phyloP scores from a whole-genome alignment of 148 eudicot species.

The Vaccinium myrtillus region DNA sequence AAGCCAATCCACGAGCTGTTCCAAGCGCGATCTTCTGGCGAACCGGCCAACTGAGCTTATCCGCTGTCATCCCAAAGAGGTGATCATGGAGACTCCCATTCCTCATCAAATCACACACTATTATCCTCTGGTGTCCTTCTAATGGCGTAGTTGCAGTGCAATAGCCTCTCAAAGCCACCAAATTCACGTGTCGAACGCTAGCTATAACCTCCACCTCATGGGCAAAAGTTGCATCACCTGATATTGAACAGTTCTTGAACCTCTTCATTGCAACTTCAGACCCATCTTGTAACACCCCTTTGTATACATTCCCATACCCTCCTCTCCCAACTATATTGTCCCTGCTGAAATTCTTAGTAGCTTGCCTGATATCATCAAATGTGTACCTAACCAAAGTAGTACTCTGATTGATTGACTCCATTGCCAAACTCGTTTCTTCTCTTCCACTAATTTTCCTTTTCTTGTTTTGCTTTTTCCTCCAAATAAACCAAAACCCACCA shows the following conservation, averaged over 20 bases:
- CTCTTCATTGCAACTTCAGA: conserved; percentile 83
- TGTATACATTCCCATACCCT: conserved; percentile 95
- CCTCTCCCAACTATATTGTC: conserved; percentile 74
- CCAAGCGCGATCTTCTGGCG: conserved; percentile 75
- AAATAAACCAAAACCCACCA: conserved; percentile 30
- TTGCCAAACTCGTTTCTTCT: conserved; percentile 31
- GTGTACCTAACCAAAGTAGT: conserved; percentile 61
- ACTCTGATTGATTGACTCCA: conserved; percentile 59
- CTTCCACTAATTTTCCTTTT: conserved; percentile 24
- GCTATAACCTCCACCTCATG: conserved; percentile 96
- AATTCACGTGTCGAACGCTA: conserved; percentile 85
- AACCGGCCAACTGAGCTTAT: conserved; percentile 64
- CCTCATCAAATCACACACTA: conserved; percentile 80
- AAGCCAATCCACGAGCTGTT: conserved; percentile 77
- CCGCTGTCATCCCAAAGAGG: conserved; percentile 33
- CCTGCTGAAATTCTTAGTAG: conserved; percentile 68
- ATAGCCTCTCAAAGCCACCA: conserved; percentile 80
- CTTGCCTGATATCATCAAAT: conserved; percentile 61
- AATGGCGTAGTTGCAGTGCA: conserved; percentile 71
- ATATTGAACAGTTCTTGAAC: conserved; percentile 85
- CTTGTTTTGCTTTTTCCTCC: conserved; percentile 21
- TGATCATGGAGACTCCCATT: conserved; percentile 89
- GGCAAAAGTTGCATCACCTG: conserved; percentile 70
- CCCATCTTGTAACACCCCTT: conserved; percentile 61
- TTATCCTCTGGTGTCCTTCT: conserved; percentile 86